Base-by-base conservation (phyloP, 1,139 yeast genomes). In the Taphrina pruni region DNA sequence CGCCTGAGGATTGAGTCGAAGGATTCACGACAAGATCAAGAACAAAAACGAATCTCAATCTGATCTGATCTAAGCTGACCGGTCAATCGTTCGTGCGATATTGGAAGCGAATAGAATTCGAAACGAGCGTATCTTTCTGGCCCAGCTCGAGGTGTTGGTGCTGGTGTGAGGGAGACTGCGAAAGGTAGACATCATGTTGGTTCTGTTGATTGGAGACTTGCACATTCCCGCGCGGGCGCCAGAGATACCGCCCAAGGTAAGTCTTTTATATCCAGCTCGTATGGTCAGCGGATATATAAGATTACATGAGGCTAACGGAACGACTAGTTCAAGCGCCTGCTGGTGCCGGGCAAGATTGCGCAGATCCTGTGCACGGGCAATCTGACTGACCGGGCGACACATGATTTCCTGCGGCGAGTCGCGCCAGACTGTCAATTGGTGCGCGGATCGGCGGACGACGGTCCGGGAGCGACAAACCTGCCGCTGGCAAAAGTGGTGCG, bases 311-410 rank as follows among this genome's bases (percentile, higher is more conserved):
- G 35, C 12, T 52, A 7, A 46, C 20, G 21, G 39, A 32, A 12
- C 57, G 17, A n/a, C 11, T 46, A 88, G 82, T 90, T 92, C 78
- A 83, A 82, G 71, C 89, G 89, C 76, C 84, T 94, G 60, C 81
- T 94, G 77, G 86, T 77, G 80, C 97, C 90, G 39, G 90, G 88
- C 62, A 91, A 90, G 78, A 91, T 94, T 69, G 84, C 90, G 20
- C 93, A 90, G 76, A 97, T 93, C 7, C 81, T 92, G 58, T 88
- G 96, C 74, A 81, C 91, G 26, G 99, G 99, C 0, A 94, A 94
- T 77, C 84, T 90, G 67, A 87, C 92, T n/a, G 86, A 85, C 72
- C 81, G 81, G 36, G 84, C 85, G 6, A 88, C 95, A 0, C 77
- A 87, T 69, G 83, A 85, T 71, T 89, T 88, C 75, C 81, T 94